Evolutionary conservation across 345 rosid genomes (phyloP).

Genomic region (Nasturtium officinale): DNA sequence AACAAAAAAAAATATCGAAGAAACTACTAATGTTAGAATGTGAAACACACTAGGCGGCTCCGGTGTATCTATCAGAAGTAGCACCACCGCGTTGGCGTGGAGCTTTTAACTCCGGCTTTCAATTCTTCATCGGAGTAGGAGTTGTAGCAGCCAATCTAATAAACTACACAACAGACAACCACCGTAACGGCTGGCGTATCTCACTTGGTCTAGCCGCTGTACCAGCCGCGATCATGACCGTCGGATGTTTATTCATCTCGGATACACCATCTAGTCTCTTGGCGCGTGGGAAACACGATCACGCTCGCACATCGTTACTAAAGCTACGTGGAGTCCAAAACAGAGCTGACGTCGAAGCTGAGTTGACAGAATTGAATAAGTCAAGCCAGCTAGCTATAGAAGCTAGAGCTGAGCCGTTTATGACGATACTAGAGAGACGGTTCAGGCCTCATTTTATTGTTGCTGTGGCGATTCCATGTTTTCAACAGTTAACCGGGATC

Average conservation of each 20-base stretch:
- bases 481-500: slow-evolving; percentile 80
- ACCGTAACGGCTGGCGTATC: slow-evolving; percentile 75
- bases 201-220: slow-evolving; percentile 74
- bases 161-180: slow-evolving; percentile 60
- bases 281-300: slow-evolving; percentile 59
- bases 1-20: too few species aligned
- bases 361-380: slow-evolving; percentile 58
- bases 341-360: slow-evolving; percentile 50
- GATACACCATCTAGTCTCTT: slow-evolving; percentile 81
- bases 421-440: slow-evolving; percentile 62
- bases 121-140: slow-evolving; percentile 72
- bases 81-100: slow-evolving; percentile 93
- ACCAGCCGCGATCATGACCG: slow-evolving; percentile 76
- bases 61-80: slow-evolving; percentile 78
- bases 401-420: slow-evolving; percentile 54
- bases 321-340: slow-evolving; percentile 59
- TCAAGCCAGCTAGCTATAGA: slow-evolving; percentile 52
- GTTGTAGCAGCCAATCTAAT: slow-evolving; percentile 67
- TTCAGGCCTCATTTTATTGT: slow-evolving; percentile 75
- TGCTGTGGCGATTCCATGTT: slow-evolving; percentile 69
- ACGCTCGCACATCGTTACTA: slow-evolving; percentile 55
- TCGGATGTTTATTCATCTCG: slow-evolving; percentile 64
- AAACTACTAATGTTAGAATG: neutral
- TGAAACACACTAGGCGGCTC: slow-evolving; percentile 67
- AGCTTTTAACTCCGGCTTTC: slow-evolving; percentile 78